Base-by-base conservation (phyloP, 352 stramenopile genomes). In the Lagenidium sp. region DNA sequence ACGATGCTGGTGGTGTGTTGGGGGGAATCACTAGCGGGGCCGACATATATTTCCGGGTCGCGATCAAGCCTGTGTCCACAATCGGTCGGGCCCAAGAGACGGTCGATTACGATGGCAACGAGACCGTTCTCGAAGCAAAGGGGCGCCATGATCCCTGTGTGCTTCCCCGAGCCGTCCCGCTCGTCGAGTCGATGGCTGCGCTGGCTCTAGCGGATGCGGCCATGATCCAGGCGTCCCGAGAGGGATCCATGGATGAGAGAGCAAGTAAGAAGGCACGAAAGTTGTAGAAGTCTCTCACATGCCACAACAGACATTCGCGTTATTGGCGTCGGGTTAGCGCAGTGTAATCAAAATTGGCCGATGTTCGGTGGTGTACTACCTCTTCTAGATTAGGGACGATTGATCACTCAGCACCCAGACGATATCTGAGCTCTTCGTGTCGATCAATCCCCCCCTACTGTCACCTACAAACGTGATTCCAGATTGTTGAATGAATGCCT, bases 41-140 rank as follows among this genome's bases (percentile, higher is more conserved):
- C 36, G 95, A 97, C 59, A 98, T 99, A 55, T 96, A 98, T 46
- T 92, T 99, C 55, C 84, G 94, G 55, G 95, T 99, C 40, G 95
- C 95, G n/a, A 97, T 99, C 64, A 99, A 99, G 72, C 91, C 97
- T 16, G 98, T 98, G 32, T 98, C 94, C 31, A 99, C 97, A 15
- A 99, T 99, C 75, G 94, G 95, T 44, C 82, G 95, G 39, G 63
- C 77, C 34, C 97, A 99, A 76, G 67, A 95, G 44, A 96, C 87
- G 2, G 92, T 97, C 16, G 95, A 94, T 39, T 92, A 97, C 53
- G 93, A 97, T 49, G 95, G 96, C 48, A 82, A 96, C 44, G 86
- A 97, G 41, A 97, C 94, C 0, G 85, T 97, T 48, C 74, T 99
- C 15, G 79, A 95, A 47, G 96, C 95, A 40, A 99, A 98, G 72